Evolutionary conservation across 176 grass and related monocot genomes (phyloP).

Genomic region (Avena eriantha): DNA sequence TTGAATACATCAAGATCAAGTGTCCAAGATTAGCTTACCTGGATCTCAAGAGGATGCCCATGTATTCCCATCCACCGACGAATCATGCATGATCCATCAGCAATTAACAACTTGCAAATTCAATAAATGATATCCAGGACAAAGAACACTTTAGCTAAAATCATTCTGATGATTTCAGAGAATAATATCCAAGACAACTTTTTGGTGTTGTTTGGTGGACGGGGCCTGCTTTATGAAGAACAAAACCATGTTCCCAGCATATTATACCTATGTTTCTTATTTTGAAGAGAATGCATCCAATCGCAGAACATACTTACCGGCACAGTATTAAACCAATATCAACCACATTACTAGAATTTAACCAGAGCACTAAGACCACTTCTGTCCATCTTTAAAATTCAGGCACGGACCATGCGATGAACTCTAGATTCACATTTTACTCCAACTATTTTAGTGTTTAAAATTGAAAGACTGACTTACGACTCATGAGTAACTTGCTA

Average conservation of each 20-base stretch:
- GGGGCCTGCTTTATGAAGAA: slow-evolving; percentile 1
- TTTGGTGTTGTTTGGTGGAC: not conserved
- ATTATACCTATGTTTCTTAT: not conserved
- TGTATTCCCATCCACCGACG: slow-evolving; percentile 96
- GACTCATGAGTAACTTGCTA: not conserved
- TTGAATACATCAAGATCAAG: slow-evolving; percentile 19
- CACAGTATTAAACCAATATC: not conserved
- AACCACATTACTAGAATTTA: not conserved
- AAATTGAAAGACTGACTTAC: not conserved
- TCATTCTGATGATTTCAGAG: slow-evolving; percentile 5
- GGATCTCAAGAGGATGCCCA: slow-evolving; percentile 98
- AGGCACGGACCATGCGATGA: not conserved
- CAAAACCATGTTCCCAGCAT: slow-evolving; percentile 25
- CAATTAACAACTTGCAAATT: slow-evolving; percentile 60
- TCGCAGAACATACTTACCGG: slow-evolving; percentile 7
- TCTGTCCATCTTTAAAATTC: not conserved
- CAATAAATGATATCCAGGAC: not conserved
- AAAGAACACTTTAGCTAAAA: not conserved
- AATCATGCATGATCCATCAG: slow-evolving; percentile 99
- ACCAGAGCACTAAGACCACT: slow-evolving; percentile 1
- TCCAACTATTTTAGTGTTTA: not conserved
- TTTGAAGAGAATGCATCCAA: slow-evolving; percentile 1
- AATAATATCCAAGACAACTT: not conserved
- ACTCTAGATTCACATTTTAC: not conserved
- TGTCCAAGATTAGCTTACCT: slow-evolving; percentile 56